Evolutionary conservation across 345 rosid species (phyloP).

Genomic region (Luvunga scandens): DNA sequence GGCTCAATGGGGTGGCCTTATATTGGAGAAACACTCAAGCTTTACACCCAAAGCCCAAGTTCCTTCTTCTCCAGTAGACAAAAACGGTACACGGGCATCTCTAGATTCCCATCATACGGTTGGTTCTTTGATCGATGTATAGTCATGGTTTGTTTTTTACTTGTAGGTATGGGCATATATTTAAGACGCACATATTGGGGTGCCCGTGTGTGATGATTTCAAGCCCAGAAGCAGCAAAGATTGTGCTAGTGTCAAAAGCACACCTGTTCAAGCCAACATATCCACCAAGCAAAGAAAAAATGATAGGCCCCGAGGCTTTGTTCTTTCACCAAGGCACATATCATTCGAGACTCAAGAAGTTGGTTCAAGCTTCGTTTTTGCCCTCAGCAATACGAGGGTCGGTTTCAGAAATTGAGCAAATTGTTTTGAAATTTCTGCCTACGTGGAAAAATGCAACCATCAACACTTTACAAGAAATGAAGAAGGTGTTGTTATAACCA

Average conservation of each 20-base stretch:
- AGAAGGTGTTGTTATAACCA: slow-evolving; percentile 44
- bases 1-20: slow-evolving; percentile 99
- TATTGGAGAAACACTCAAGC: slow-evolving; percentile 84
- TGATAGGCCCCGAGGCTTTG: slow-evolving; percentile 82
- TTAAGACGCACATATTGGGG: slow-evolving; percentile 88
- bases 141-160: background rate
- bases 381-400: slow-evolving; percentile 70
- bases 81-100: slow-evolving; percentile 45
- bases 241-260: slow-evolving; percentile 64
- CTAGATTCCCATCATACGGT: background rate
- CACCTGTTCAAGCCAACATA: slow-evolving; percentile 87
- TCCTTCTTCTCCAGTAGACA: slow-evolving; percentile 73
- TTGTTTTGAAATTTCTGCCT: slow-evolving; percentile 53
- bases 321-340: slow-evolving; percentile 88
- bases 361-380: slow-evolving; percentile 66
- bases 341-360: slow-evolving; percentile 66
- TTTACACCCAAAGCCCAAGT: slow-evolving; percentile 80
- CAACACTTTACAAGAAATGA: slow-evolving; percentile 86
- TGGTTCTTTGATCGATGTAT: background rate
- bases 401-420: slow-evolving; percentile 67
- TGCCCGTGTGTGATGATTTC: slow-evolving; percentile 98
- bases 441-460: slow-evolving; percentile 53
- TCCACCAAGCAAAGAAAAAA: slow-evolving; percentile 85
- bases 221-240: slow-evolving; percentile 78
- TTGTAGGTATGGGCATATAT: slow-evolving; percentile 74